Base-by-base conservation (phyloP, 1,284 basidiomycete species). In the Tilletia indica region DNA sequence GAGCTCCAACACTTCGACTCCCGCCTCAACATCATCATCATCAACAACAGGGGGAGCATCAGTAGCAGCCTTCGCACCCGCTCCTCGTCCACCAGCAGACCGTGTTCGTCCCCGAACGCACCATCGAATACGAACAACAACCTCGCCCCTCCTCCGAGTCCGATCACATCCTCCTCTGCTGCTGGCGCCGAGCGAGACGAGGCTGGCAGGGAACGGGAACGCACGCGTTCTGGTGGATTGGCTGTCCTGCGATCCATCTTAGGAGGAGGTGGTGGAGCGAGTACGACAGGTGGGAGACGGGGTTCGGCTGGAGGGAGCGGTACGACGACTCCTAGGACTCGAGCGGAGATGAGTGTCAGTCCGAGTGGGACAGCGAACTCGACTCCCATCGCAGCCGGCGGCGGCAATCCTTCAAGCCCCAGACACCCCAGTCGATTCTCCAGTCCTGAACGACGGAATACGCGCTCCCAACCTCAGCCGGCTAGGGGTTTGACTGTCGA, bases 1-100 rank as follows among this genome's bases (percentile, higher is more conserved):
- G 25, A 31, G 25, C 25, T 31, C 19, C 42, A 45, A 45, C 42
- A 31, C n/a, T 25, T 11, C 58, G 58, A 21, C 58, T 19, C n/a
- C 51, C 12, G 25, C 51, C 25, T n/a, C 51, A 31, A n/a, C 51
- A 14, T 21, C 51, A 4, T 5, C 51, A 6, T 3, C 58, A 63
- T 31, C 58, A 9, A 31, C 58, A 21, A 1, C 25, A 31, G 54
- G 16, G 16, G 54, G 54, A 58, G 58, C 58, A 21, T 63, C 58
- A 9, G 58, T 63, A 6, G 58, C 58, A 63, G 58, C 58, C 14
- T 63, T 63, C 34, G 58, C 58, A 16, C 58, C 58, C 36, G 58
- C 58, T 6, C 58, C 58, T 1, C 21, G 25, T 16, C 58, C 58
- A 36, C 58, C 58, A 8, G 31, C 36, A n/a, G 36, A 63, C 19